Conservation (phyloP, 148 eudicot species). For the Rhododendron simsii region DNA sequence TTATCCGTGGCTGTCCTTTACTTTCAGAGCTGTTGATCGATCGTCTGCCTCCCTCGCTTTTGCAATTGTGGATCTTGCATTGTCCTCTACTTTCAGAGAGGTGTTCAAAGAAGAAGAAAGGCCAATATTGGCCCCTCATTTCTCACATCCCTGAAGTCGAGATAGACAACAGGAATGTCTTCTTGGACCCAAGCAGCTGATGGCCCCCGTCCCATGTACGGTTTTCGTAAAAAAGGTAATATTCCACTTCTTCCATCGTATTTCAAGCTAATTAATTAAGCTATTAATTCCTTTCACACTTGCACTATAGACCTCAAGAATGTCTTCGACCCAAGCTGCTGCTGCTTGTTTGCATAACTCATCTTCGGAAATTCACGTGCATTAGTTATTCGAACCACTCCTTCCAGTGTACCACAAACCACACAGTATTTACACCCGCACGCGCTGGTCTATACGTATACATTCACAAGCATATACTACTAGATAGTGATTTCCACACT, state of each 20-base stretch:
- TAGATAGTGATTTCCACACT: no score
- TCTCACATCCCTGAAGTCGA: neutral
- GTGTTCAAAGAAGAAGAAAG: neutral
- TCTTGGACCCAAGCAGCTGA: no score
- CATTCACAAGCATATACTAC: neutral
- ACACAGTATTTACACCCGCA: neutral
- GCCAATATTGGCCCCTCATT: neutral
- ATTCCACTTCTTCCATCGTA: no score
- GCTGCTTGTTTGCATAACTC: neutral
- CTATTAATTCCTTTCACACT: no score
- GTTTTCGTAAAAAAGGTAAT: no score
- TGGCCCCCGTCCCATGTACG: no score
- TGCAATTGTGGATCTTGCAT: neutral
- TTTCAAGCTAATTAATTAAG: no score
- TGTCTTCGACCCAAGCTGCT: no score
- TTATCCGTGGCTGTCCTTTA: no score
- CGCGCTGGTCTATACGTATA: neutral
- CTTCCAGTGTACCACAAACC: neutral
- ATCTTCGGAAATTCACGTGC: neutral
- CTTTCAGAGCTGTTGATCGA: neutral
- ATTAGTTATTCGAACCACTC: neutral
- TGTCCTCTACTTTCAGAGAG: neutral
- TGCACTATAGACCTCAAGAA: no score
- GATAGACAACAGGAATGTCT: no score
- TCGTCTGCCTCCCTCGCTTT: neutral